Conservation (phyloP, 1,139 yeast genomes). For the Pneumocystis murina region DNA sequence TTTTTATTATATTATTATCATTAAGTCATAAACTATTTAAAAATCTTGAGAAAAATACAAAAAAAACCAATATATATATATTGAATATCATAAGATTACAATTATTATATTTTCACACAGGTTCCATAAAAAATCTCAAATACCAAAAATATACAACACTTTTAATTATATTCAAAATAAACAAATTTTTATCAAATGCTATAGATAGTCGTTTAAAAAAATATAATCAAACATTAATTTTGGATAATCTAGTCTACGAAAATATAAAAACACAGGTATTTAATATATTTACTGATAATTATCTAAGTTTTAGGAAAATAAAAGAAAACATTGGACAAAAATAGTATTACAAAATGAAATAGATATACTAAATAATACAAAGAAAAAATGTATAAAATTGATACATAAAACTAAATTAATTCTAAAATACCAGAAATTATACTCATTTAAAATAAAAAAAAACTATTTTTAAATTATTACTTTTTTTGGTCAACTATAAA, state of each 20-base stretch:
- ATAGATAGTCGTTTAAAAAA: not conserved
- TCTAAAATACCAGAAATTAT: not conserved
- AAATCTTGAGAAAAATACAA: not conserved
- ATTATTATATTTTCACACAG: not conserved
- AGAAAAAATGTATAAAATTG: not conserved
- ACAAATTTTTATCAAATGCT: not conserved
- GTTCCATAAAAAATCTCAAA: not conserved
- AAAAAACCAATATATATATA: not conserved
- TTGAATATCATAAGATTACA: not conserved
- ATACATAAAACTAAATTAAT: not conserved
- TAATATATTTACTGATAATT: not conserved
- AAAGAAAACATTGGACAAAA: not conserved
- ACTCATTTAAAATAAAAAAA: not conserved
- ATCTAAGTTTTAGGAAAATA: not conserved
- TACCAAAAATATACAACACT: not conserved
- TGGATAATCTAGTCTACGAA: not conserved
- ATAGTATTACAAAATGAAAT: not conserved
- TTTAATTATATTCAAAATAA: not conserved
- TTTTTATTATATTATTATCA: not conserved
- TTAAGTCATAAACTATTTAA: not conserved
- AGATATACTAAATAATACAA: not conserved
- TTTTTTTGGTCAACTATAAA: not conserved
- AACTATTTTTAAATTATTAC: not conserved
- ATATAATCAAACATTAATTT: not conserved
- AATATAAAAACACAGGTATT: not conserved